A percentile compares a stretch with the other conserved stretches of the same genome.
Conservation (phyloP, 441 rosid genomes). For the Codiaeum variegatum region DNA sequence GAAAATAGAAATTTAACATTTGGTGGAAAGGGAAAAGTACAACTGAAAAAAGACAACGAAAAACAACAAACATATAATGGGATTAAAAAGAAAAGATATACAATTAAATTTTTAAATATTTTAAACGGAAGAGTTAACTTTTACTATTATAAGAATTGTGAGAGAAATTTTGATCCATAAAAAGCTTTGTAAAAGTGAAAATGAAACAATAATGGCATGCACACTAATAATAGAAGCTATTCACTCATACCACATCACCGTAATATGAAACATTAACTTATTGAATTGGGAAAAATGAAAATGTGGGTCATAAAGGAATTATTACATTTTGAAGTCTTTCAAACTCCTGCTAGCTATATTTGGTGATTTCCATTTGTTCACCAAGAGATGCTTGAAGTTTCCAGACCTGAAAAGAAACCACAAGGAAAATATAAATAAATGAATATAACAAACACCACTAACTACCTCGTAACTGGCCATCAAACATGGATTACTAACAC, state of each 20-base stretch:
- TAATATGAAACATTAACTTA: neutral
- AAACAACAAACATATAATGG: too few species aligned
- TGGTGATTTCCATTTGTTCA: conserved; percentile 89
- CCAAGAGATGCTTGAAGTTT: conserved; percentile 98
- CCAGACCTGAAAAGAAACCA: conserved; percentile 62
- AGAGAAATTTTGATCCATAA: too few species aligned
- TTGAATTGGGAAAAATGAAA: neutral
- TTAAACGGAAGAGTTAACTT: too few species aligned
- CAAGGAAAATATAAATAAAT: conserved; percentile 4
- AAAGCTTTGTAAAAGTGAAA: too few species aligned
- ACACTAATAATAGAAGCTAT: neutral
- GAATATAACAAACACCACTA: neutral
- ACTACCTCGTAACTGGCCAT: neutral
- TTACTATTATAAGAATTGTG: too few species aligned
- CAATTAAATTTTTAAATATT: too few species aligned
- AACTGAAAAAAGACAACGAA: too few species aligned
- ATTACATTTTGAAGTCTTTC: conserved; percentile 93
- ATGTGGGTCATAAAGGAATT: conserved; percentile 11
- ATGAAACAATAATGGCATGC: neutral
- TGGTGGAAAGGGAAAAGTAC: too few species aligned
- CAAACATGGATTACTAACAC: neutral
- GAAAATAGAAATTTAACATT: too few species aligned
- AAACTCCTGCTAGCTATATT: conserved; percentile 82
- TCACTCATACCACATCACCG: conserved; percentile 8
- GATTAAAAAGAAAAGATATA: too few species aligned